phyloP scores from a whole-genome alignment of 2,329 filamentous ascomycete genomes.

The Paradendryphiella salina region DNA sequence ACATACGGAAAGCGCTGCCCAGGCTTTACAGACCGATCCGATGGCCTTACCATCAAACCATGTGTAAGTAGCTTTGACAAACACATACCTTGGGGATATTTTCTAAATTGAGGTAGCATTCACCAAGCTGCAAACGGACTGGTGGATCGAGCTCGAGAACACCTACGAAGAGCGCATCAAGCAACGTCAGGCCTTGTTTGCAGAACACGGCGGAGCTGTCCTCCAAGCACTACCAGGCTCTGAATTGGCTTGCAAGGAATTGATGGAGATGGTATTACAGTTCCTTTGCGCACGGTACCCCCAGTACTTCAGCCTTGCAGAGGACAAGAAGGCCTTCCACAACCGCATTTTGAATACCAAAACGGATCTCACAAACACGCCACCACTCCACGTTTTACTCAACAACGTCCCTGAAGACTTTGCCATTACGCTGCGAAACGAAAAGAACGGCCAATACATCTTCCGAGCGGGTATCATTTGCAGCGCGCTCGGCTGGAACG shows the following conservation, averaged over 20 bases:
- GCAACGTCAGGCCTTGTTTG: conserved; percentile 68
- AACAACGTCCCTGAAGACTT: conserved; percentile 86
- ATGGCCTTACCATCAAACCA: conserved; percentile 87
- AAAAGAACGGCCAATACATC: conserved; percentile 70
- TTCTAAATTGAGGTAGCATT: conserved; percentile 58
- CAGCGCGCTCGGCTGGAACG: conserved; percentile 78
- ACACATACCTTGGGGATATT: conserved; percentile 1
- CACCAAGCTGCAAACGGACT: conserved; percentile 76
- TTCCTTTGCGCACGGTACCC: conserved; percentile 81
- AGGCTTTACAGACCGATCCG: conserved; percentile 80
- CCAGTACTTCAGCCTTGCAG: conserved; percentile 66
- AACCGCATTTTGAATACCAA: conserved; percentile 69
- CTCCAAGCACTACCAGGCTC: conserved; percentile 72
- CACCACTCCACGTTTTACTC: conserved; percentile 71
- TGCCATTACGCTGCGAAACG: conserved; percentile 72
- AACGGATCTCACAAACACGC: conserved; percentile 63
- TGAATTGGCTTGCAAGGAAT: conserved; percentile 77
- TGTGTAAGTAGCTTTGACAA: conserved; percentile 65
- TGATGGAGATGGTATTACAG: conserved; percentile 84
- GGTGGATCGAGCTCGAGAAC: conserved; percentile 85
- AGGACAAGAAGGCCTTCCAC: conserved; percentile 60
- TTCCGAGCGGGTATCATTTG: conserved; percentile 78
- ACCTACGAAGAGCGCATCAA: conserved; percentile 69
- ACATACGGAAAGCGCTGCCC: conserved; percentile 68
- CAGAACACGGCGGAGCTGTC: conserved; percentile 64